Evolutionary conservation across 1,139 yeast genomes (phyloP), one percentile per base, ranked within the genome.

Genomic region (Diutina ranongensis): DNA sequence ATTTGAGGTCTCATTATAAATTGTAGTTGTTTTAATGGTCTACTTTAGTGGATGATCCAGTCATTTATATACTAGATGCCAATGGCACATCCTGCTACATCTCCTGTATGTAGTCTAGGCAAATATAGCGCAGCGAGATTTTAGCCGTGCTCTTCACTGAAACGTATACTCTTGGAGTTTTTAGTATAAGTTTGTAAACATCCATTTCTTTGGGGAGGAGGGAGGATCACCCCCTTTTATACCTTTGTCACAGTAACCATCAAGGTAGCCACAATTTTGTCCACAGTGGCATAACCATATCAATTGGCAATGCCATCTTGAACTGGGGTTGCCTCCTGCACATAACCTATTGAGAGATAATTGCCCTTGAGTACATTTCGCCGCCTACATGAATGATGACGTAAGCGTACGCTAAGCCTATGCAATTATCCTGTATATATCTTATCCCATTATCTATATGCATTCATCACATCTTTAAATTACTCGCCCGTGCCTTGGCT

Each of bases 401-500:
- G n/a, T n/a, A n/a, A n/a, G n/a, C n/a, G n/a, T n/a, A n/a, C n/a
- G n/a, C n/a, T n/a, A n/a, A n/a, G n/a, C n/a, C n/a, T n/a, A n/a
- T n/a, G n/a, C n/a, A n/a, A n/a, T n/a, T n/a, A n/a, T n/a, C n/a
- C n/a, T n/a, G n/a, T n/a, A n/a, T n/a, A n/a, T n/a, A n/a, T n/a
- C n/a, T n/a, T n/a, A n/a, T n/a, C n/a, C n/a, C n/a, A n/a, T n/a
- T n/a, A n/a, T n/a, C n/a, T n/a, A n/a, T n/a, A 25, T 25, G 28
- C 34, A 31, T 31, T n/a, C 13, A 9, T 31, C 13, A 59, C 52
- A 59, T 56, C 49, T 55, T 54, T 41, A 56, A 57, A 45, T 50
- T 50, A 41, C 51, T 54, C 51, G 45, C 54, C n/a, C 47, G 45
- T 36, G 49, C 49, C 3, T 49, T 46, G 50, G 36, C 56, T 51